Percentiles rank a stretch among this genome's conserved stretches.
Conservation (phyloP, 176 grass and related monocot genomes). For the Alopecurus myosuroides region DNA sequence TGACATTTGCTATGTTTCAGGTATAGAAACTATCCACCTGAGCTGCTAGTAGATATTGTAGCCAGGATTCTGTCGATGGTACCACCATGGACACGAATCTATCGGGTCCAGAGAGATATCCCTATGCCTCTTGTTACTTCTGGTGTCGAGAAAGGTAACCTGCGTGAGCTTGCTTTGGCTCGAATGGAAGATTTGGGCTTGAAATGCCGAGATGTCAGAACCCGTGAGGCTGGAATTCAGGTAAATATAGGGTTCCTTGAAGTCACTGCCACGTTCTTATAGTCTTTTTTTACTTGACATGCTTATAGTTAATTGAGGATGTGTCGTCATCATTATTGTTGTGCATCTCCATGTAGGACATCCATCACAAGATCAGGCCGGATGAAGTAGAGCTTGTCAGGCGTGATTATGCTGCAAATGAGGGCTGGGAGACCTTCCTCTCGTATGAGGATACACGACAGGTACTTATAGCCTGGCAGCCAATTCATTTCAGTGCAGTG, state of each 20-base stretch:
- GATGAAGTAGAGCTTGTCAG: slow-evolving; percentile 93
- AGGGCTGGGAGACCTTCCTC: slow-evolving; percentile 97
- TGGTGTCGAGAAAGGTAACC: slow-evolving; percentile 97
- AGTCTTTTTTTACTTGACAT: too few species aligned
- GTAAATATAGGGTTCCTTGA: slow-evolving; percentile 18
- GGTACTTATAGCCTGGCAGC: slow-evolving; percentile 32
- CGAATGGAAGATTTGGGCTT: slow-evolving; percentile 94
- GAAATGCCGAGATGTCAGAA: slow-evolving; percentile 98
- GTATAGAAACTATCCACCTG: slow-evolving; percentile 94
- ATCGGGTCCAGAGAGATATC: slow-evolving; percentile 95
- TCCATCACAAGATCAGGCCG: slow-evolving; percentile 92
- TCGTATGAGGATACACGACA: slow-evolving; percentile 98
- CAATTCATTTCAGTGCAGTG: not conserved
- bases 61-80: slow-evolving; percentile 94
- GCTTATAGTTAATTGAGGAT: not conserved
- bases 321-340: not conserved
- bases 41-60: slow-evolving; percentile 85
- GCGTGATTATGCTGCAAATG: slow-evolving; percentile 97
- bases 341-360: slow-evolving; percentile 50
- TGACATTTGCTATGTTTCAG: slow-evolving; percentile 36
- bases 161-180: slow-evolving; percentile 93
- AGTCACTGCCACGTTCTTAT: not conserved
- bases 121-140: slow-evolving; percentile 99
- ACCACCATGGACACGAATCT: slow-evolving; percentile 93
- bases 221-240: slow-evolving; percentile 98